Conservation (phyloP, 371 early-diverging fungal species). For the Agmasoma carcini region DNA sequence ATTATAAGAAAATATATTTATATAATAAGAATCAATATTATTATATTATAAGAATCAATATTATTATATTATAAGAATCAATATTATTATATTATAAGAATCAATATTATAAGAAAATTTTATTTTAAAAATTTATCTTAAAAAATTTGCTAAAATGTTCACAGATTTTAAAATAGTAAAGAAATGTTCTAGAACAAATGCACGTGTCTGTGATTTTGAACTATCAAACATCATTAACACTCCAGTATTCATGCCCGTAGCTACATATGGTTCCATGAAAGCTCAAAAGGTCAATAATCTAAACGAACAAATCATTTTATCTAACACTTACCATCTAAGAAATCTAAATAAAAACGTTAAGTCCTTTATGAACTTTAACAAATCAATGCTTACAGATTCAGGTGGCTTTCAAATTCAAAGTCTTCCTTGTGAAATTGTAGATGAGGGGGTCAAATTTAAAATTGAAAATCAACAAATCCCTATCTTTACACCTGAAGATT, state of each 20-base stretch:
- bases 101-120: no score
- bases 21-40: no score
- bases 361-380: slow-evolving; percentile 69
- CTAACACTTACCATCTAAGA: slow-evolving; percentile 62
- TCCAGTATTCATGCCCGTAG: slow-evolving; percentile 89
- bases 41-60: no score
- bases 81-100: no score
- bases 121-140: no score
- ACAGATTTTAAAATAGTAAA: slow-evolving; percentile 34
- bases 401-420: slow-evolving; percentile 90
- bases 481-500: slow-evolving; percentile 82
- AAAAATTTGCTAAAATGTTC: no score
- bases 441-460: slow-evolving; percentile 74
- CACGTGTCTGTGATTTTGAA: slow-evolving; percentile 62
- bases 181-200: slow-evolving; percentile 70
- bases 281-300: slow-evolving; percentile 62
- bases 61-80: no score
- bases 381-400: slow-evolving; percentile 69
- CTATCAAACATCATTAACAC: slow-evolving; percentile 68
- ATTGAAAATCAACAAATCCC: slow-evolving; percentile 56
- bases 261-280: slow-evolving; percentile 81
- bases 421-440: slow-evolving; percentile 67
- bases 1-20: no score
- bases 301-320: slow-evolving; percentile 73
- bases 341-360: slow-evolving; percentile 57